These are phyloP conservation scores for Metschnikowia matae DNA, from an alignment of 805 yeast genomes.

Conservation along the genomic window DNA sequence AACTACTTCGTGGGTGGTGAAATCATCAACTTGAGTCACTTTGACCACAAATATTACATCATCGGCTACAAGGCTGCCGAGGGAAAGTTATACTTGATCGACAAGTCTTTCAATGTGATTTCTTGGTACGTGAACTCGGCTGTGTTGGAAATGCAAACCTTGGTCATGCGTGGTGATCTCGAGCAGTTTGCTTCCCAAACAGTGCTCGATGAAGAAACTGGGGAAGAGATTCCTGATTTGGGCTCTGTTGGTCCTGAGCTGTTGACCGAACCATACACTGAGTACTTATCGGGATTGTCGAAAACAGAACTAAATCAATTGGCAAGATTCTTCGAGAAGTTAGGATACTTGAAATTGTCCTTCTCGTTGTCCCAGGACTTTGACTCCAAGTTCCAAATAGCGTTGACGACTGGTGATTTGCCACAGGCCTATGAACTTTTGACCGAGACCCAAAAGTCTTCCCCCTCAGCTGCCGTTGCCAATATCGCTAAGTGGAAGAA, in stretches of 20 bases:
- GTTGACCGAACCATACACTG: constrained; percentile 47
- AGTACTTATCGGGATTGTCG: constrained; percentile 54
- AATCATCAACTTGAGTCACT: constrained; percentile 87
- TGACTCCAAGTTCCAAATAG: constrained; percentile 90
- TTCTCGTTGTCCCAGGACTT: constrained; percentile 75
- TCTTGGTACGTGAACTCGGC: constrained; percentile 79
- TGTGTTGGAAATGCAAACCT: constrained; percentile 92
- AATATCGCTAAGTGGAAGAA: constrained; percentile 71
- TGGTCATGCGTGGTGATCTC: constrained; percentile 90
- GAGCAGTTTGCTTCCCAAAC: constrained; percentile 49
- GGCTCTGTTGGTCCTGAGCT: constrained; percentile 48
- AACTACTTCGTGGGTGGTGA: constrained; percentile 95
- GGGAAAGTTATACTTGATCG: constrained; percentile 84
- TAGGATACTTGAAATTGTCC: constrained; percentile 83
- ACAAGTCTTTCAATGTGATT: constrained; percentile 79
- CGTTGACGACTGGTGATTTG: constrained; percentile 71
- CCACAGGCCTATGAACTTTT: constrained; percentile 59
- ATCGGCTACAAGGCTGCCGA: constrained; percentile 85
- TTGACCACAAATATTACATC: constrained; percentile 80
- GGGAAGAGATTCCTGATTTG: constrained; percentile 36
- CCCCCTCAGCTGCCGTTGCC: constrained; percentile 43
- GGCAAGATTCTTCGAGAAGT: constrained; percentile 90
- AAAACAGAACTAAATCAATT: constrained; percentile 69
- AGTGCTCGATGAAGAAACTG: constrained; percentile 34
- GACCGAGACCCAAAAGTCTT: constrained; percentile 32